These are phyloP conservation scores for Coleophoma crateriformis DNA, from an alignment of 2,329 filamentous ascomycete genomes.

Conservation along the genomic window DNA sequence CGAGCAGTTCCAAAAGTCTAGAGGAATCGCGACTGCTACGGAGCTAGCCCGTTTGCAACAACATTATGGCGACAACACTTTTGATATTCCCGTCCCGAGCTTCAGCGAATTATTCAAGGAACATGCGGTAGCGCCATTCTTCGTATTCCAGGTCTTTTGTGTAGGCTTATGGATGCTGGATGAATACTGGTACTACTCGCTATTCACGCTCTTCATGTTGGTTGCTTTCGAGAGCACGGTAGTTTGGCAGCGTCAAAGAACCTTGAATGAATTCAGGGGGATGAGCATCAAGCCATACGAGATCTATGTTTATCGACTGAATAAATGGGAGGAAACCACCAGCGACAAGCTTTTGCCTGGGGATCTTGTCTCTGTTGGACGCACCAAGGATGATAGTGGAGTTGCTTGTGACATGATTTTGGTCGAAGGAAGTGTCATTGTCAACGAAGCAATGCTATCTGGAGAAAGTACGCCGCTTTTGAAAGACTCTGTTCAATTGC, in stretches of 20 bases:
- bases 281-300: conserved; percentile 99
- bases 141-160: conserved; percentile 98
- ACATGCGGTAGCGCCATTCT: conserved; percentile 97
- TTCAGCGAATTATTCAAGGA: conserved; percentile 97
- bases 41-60: conserved; percentile 78
- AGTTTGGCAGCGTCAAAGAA: conserved; percentile 97
- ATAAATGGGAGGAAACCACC: conserved; percentile 81
- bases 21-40: conserved; percentile 67
- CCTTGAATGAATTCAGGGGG: conserved; percentile 90
- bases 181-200: conserved; percentile 99
- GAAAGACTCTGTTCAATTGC: conserved; percentile 91
- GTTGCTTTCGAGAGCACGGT: conserved; percentile 97
- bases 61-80: conserved; percentile 93
- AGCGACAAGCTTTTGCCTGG: conserved; percentile 92
- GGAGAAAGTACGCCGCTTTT: conserved; percentile 95
- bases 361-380: conserved; percentile 84
- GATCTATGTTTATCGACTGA: conserved; percentile 81
- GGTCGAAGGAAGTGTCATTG: conserved; percentile 91
- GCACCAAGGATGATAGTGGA: conserved; percentile 94
- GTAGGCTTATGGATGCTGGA: conserved; percentile 98
- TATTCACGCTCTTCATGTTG: conserved; percentile 98
- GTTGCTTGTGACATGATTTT: conserved; percentile 97
- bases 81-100: conserved; percentile 94
- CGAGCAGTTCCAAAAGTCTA: conserved; percentile 71
- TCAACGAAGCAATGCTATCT: conserved; percentile 99